These are phyloP conservation scores for Cercospora janseana DNA, from an alignment of 2,329 filamentous ascomycete genomes.

Conservation along the genomic window DNA sequence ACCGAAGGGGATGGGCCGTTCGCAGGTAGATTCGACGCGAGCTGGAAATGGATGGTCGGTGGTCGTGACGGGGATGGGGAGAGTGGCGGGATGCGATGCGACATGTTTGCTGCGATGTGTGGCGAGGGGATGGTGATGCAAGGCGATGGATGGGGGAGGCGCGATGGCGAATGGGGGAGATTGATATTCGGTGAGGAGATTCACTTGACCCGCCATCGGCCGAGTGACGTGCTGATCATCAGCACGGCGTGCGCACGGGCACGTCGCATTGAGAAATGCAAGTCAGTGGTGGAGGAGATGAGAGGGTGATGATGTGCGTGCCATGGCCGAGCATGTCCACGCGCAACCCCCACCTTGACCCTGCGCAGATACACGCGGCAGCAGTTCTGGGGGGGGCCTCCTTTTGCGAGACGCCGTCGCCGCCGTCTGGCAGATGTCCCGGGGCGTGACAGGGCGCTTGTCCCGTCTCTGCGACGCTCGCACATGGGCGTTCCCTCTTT, in stretches of 20 bases:
- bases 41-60: not conserved
- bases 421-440: slow-evolving; percentile 22
- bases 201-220: not conserved
- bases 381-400: slow-evolving; percentile 23
- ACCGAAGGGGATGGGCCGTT: slow-evolving; percentile 23
- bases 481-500: slow-evolving; percentile 24
- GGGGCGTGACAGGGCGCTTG: slow-evolving; percentile 13
- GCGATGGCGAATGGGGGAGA: not conserved
- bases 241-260: slow-evolving; percentile 14
- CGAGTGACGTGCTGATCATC: slow-evolving; percentile 7
- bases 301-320: slow-evolving; percentile 15
- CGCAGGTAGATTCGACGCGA: slow-evolving; percentile 6
- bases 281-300: slow-evolving; percentile 20
- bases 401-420: slow-evolving; percentile 26
- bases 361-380: slow-evolving; percentile 25
- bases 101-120: slow-evolving; percentile 8
- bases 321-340: slow-evolving; percentile 32
- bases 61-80: too few relatives aligned
- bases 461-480: slow-evolving; percentile 15
- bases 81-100: not conserved
- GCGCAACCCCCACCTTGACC: slow-evolving; percentile 18
- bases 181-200: not conserved
- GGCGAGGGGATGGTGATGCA: slow-evolving; percentile 3
- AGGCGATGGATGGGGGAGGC: slow-evolving; percentile 9
- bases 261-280: slow-evolving; percentile 17